Conservation (phyloP, 2,329 filamentous ascomycete genomes). For the Fusarium nygamai region DNA sequence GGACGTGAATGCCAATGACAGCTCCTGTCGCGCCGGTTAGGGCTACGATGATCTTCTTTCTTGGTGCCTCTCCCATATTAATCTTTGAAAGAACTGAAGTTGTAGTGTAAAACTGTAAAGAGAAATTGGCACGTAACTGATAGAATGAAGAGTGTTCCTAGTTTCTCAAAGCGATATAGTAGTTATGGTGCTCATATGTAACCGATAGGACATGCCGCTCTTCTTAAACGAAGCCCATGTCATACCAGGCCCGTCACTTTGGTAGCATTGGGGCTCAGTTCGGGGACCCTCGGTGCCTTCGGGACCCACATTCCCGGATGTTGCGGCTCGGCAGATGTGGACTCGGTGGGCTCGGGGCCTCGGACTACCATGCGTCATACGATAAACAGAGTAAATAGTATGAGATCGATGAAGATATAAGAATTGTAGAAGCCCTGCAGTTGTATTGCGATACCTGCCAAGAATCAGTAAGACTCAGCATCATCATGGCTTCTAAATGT, state of each 20-base stretch:
- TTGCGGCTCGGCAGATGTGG: background rate
- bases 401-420: background rate
- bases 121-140: background rate
- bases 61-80: background rate
- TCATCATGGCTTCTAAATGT: slow-evolving; percentile 13
- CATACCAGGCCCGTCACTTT: background rate
- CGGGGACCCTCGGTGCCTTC: background rate
- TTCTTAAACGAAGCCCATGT: background rate
- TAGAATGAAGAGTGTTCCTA: background rate
- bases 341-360: slow-evolving; percentile 17
- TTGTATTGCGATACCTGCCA: accelerated
- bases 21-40: slow-evolving; percentile 62
- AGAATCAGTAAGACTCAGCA: background rate
- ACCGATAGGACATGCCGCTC: background rate
- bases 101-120: background rate
- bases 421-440: background rate
- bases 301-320: background rate
- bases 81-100: background rate
- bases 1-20: slow-evolving; percentile 53
- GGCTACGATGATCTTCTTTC: slow-evolving; percentile 54
- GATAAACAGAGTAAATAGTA: background rate
- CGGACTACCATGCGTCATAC: background rate
- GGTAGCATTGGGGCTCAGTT: background rate
- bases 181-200: background rate
- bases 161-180: background rate